phyloP scores from a whole-genome alignment of 1,139 yeast species.

The Saccharomycopsis crataegensis region DNA sequence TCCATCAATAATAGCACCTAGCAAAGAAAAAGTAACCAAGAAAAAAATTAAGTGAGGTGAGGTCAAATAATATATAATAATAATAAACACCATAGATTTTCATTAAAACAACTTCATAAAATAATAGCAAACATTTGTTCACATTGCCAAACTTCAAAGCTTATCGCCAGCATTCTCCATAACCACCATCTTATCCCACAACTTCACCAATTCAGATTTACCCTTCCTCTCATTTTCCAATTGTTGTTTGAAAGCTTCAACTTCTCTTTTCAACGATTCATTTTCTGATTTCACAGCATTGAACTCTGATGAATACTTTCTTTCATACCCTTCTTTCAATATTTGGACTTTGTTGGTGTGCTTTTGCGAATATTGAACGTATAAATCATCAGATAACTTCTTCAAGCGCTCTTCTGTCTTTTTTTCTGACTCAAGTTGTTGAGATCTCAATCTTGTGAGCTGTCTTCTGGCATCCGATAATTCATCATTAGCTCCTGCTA shows the following conservation, averaged over 20 bases:
- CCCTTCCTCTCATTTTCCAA: constrained; percentile 44
- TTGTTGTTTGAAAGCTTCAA: constrained; percentile 38
- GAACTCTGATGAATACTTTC: constrained; percentile 39
- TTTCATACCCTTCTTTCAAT: constrained; percentile 45
- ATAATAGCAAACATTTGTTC: not conserved
- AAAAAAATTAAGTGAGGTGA: too few relatives aligned
- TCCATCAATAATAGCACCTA: too few relatives aligned
- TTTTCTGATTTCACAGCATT: constrained; percentile 36
- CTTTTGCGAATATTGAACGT: constrained; percentile 60
- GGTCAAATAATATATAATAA: not conserved
- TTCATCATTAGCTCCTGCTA: not conserved
- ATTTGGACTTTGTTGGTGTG: constrained; percentile 58
- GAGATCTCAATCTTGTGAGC: constrained; percentile 8
- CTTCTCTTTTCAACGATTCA: constrained; percentile 36
- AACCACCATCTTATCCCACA: constrained; percentile 40
- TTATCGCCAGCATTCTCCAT: constrained; percentile 22
- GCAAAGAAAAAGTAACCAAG: too few relatives aligned
- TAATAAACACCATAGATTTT: not conserved
- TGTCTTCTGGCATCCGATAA: constrained; percentile 4
- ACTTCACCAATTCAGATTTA: constrained; percentile 45
- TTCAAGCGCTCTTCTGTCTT: constrained; percentile 46
- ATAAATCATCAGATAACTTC: constrained; percentile 56
- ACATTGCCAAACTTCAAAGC: not conserved
- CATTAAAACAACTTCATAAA: not conserved
- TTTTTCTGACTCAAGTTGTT: constrained; percentile 28